A percentile compares a stretch with the other conserved stretches of the same genome.
Evolutionary conservation across 129 eudicot genomes (phyloP).

Genomic region (Kitagawia praeruptora): DNA sequence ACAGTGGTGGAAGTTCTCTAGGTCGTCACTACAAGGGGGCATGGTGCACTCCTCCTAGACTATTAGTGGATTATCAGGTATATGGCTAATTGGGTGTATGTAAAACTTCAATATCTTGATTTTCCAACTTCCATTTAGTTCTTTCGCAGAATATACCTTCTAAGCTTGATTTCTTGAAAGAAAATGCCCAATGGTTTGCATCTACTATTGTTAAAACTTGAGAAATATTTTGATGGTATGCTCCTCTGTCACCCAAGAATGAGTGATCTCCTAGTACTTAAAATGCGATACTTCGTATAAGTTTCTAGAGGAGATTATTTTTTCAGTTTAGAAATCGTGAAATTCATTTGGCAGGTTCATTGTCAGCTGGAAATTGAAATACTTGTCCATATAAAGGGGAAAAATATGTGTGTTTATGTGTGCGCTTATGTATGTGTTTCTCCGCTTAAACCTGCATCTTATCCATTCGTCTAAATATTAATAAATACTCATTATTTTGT

Average conservation of each 20-base stretch:
- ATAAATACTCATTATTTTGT: not conserved
- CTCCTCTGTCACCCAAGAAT: not conserved
- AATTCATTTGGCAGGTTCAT: not conserved
- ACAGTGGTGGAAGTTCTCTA: conserved; percentile 86
- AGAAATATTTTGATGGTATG: not conserved
- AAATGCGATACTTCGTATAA: not conserved
- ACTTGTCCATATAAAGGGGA: not conserved
- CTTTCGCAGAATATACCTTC: not conserved
- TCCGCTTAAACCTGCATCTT: too few species aligned
- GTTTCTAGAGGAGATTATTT: not conserved
- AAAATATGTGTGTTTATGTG: not conserved
- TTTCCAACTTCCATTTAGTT: not conserved
- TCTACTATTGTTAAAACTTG: not conserved
- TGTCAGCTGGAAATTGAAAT: not conserved
- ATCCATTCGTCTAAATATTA: not conserved
- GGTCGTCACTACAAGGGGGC: conserved; percentile 90
- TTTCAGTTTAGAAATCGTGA: not conserved
- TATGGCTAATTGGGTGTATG: not conserved
- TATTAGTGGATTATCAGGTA: conserved; percentile 95
- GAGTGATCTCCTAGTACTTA: too few species aligned
- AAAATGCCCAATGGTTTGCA: not conserved
- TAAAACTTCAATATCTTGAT: not conserved
- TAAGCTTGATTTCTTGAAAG: not conserved
- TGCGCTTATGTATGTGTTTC: not conserved
- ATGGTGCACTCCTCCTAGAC: conserved; percentile 97